Conservation (phyloP, 768 basidiomycete genomes). For the Kwoniella dendrophila region DNA sequence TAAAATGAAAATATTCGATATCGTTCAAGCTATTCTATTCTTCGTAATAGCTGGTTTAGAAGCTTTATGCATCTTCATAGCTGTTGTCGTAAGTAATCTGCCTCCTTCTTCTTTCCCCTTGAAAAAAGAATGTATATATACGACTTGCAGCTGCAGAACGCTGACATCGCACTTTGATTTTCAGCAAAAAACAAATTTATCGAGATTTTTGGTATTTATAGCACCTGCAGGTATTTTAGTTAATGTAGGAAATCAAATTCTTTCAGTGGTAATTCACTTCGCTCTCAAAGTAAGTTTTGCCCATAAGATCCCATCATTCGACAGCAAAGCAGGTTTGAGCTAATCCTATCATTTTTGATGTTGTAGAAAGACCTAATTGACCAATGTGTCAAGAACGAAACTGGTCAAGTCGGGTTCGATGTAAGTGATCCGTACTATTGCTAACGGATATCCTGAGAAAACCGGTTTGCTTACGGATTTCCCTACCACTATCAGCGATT, state of each 20-base stretch:
- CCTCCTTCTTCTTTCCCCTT: background rate
- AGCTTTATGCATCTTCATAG: slow-evolving; percentile 32
- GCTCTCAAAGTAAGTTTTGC: slow-evolving; percentile 37
- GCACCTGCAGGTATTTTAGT: slow-evolving; percentile 45
- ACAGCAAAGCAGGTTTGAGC: background rate
- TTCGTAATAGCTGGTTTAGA: slow-evolving; percentile 43
- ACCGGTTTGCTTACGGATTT: too few relatives aligned
- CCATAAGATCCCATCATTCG: background rate
- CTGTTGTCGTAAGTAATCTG: slow-evolving; percentile 30
- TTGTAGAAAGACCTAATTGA: slow-evolving; percentile 36
- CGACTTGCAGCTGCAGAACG: too few relatives aligned
- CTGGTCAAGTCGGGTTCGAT: slow-evolving; percentile 15
- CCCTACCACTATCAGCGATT: too few relatives aligned
- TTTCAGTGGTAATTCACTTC: slow-evolving; percentile 40
- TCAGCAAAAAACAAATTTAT: slow-evolving; percentile 41
- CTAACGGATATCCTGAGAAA: too few relatives aligned
- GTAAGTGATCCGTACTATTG: slow-evolving; percentile 30
- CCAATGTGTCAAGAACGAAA: slow-evolving; percentile 39
- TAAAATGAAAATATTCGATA: slow-evolving; percentile 33
- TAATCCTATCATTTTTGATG: background rate
- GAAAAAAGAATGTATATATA: background rate
- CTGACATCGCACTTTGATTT: too few relatives aligned
- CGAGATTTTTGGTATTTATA: slow-evolving; percentile 31
- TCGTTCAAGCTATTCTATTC: slow-evolving; percentile 42
- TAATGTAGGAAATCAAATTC: slow-evolving; percentile 37